Base-by-base conservation (phyloP, 345 rosid species). In the Leavenworthia alabamica region DNA sequence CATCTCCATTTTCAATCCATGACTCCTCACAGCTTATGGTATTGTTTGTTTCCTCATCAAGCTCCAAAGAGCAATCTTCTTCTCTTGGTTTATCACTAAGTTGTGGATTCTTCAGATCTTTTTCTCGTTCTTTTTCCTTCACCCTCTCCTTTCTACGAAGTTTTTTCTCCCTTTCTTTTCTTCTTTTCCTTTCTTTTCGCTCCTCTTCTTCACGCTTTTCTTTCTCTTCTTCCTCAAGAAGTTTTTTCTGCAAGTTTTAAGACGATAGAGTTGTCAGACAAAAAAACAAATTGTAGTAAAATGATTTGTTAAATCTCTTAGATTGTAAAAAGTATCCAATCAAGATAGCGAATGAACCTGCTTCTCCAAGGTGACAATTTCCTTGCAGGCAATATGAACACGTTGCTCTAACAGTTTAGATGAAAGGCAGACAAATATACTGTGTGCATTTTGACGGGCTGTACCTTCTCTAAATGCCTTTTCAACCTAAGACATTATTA, bases 391-490 rank as follows among this genome's bases (percentile, higher is more conserved):
- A 74, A 93, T 88, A 78, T 86, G 96, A 63, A 93, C 83, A 24
- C 94, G 94, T 69, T 89, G 94, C 67, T 93, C 96, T 73, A 93
- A 70, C 56, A 86, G 71, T 68, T 89, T 89, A 65, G 81, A 45
- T 9, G 97, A 81, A 67, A 93, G 97, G 68, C 88, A 86, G 53
- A 93, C 91, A 80, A 89, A 93, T 70, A 93, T 87, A 72, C 96
- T 93, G 76, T 87, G 92, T 44, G 97, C 96, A 82, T 93, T 93
- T 78, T 89, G 94, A 71, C 94, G 96, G 4, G 99, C 94, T 7
- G 96, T 89, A 73, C 94, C 94, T 84, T 93, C 99, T 77, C 99
- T 86, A 70, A 85, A 89, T 68, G 99, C 99, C 76, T 93, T 93
- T 61, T 93, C 99, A 66, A 93, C 96, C 99, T 93, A 85, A 77